phyloP scores from a whole-genome alignment of 2,329 filamentous ascomycete genomes.

The Ophiognomonia clavigignenti-juglandacearum region DNA sequence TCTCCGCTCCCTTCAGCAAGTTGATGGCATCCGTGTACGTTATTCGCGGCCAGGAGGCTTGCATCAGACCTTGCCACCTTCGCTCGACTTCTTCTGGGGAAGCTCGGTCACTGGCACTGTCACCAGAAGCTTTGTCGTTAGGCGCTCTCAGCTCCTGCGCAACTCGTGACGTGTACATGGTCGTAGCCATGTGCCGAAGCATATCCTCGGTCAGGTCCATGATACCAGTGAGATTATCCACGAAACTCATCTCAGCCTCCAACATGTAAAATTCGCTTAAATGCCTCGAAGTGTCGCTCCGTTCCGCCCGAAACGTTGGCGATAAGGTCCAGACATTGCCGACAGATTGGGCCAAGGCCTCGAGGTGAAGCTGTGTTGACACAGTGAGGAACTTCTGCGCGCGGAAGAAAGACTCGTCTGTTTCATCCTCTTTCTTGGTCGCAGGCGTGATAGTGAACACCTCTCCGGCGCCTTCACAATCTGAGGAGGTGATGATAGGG shows the following conservation, averaged over 20 bases:
- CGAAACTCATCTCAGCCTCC: constrained; percentile 83
- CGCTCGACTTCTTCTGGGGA: constrained; percentile 49
- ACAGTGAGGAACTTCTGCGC: constrained; percentile 92
- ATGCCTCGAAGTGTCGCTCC: constrained; percentile 88
- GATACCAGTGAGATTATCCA: constrained; percentile 62
- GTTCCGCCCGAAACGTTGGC: constrained; percentile 89
- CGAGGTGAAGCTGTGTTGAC: constrained; percentile 88
- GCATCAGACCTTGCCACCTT: constrained; percentile 68
- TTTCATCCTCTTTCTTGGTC: constrained; percentile 27
- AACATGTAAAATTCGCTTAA: constrained; percentile 99
- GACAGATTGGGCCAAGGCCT: constrained; percentile 82
- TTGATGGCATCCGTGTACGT: constrained; percentile 77
- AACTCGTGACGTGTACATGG: constrained; percentile 35
- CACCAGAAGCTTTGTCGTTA: constrained; percentile 15
- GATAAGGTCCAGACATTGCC: constrained; percentile 92
- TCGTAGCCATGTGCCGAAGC: constrained; percentile 50
- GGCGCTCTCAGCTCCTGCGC: constrained; percentile 37
- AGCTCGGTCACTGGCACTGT: constrained; percentile 31
- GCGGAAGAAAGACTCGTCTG: constrained; percentile 65
- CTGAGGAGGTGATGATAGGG: constrained; percentile 91
- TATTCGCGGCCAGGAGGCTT: constrained; percentile 67
- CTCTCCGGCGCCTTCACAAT: constrained; percentile 94
- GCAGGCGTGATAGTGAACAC: constrained; percentile 69
- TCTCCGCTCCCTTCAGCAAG: constrained; percentile 55
- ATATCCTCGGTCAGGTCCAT: constrained; percentile 79